These are phyloP conservation scores for Microbotryum intermedium DNA, from an alignment of 1,284 basidiomycete species.

Conservation along the genomic window DNA sequence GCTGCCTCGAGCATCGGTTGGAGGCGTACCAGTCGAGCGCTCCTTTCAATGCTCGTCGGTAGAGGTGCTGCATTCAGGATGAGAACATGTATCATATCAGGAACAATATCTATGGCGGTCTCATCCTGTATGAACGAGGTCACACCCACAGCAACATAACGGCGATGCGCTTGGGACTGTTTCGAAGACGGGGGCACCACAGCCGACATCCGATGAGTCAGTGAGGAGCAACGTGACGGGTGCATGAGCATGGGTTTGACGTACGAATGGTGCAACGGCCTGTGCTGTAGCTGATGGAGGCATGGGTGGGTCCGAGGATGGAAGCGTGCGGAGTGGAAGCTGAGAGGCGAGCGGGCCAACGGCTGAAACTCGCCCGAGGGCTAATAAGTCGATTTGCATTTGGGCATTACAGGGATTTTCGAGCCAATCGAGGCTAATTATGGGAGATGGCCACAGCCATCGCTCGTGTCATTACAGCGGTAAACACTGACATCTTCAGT, in stretches of 20 bases:
- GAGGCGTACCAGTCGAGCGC: constrained; percentile 34
- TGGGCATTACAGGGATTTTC: too few relatives aligned
- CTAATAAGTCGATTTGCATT: too few relatives aligned
- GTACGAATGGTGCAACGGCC: constrained; percentile 27
- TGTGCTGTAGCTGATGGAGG: not conserved
- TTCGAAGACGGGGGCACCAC: not conserved
- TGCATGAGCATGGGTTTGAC: not conserved
- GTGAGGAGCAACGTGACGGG: too few relatives aligned
- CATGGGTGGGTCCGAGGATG: too few relatives aligned
- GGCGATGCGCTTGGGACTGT: constrained; percentile 34
- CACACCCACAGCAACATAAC: constrained; percentile 34
- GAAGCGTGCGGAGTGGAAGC: too few relatives aligned
- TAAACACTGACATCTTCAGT: too few relatives aligned
- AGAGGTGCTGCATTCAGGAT: constrained; percentile 30
- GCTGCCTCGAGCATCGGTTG: not conserved
- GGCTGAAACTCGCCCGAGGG: too few relatives aligned
- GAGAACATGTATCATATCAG: constrained; percentile 1
- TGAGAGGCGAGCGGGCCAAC: too few relatives aligned
- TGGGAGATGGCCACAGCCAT: too few relatives aligned
- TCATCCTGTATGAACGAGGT: not conserved
- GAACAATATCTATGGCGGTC: not conserved
- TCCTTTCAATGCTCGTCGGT: constrained; percentile 36
- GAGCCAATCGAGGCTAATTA: too few relatives aligned
- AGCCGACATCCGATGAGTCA: not conserved
- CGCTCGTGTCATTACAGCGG: too few relatives aligned